Evolutionary conservation across 2,329 filamentous ascomycete genomes (phyloP), one percentile per base, ranked within the genome.

Genomic region (Cryphonectria radicalis): DNA sequence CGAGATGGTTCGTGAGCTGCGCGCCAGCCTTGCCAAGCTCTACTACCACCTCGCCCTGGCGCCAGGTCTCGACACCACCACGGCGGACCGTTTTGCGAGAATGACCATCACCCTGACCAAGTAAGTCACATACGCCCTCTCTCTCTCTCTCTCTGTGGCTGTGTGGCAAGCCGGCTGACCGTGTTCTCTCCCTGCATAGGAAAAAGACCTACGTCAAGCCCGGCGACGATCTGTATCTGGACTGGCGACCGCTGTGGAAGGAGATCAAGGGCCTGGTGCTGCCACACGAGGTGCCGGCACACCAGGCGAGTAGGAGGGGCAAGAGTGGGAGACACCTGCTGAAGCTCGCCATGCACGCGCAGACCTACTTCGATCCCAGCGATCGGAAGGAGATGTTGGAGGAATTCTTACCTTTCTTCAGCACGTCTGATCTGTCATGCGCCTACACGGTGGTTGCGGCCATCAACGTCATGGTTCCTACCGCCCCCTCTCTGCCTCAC

Each of bases 61-160:
- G 40, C 96, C 95, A 0, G 96, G 97, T 4, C 86, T 99, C 70
- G 95, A 98, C 78, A 88, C 89, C 67, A 87, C 87, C 72, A 90
- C 95, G 11, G 89, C 94, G 5, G 97, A 99, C 82, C 90, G 95
- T 72, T 99, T 99, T 80, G 89, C 95, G 63, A 96, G 93, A 85
- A 98, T 98, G 95, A 95, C 98, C 78, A 92, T 98, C 81, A 91
- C 93, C 14, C 84, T 99, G 76, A 97, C 95, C n/a, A 97, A 96
- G 94, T 96, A 83, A 81, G 91, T 84, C 59, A 1, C 42, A n/a
- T 60, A 14, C 22, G 7, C 42, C 50, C 17, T 8, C 43, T 3
- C 43, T 55, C 8, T 6, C 22, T 17, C 5, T 2, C 17, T 8
- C 43, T 3, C 43, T 55, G 5, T 6, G 28, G 5, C 22, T 60